A percentile compares a stretch with the other conserved stretches of the same genome.
These are phyloP conservation scores for Terana coerulea DNA, from an alignment of 768 basidiomycete genomes.

Conservation along the genomic window DNA sequence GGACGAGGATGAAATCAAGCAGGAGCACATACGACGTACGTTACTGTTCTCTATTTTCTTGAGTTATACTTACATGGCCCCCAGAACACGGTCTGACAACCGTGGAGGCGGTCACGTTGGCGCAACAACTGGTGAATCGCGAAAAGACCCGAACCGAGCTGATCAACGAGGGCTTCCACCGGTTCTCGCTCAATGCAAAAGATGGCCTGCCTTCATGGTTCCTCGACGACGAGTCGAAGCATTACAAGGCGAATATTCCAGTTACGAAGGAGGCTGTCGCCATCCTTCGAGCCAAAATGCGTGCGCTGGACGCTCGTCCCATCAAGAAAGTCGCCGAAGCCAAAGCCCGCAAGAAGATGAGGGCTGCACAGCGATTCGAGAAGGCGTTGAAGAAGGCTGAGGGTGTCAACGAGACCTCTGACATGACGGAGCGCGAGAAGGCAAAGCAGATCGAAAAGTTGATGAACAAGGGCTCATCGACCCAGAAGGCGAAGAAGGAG, in stretches of 20 bases:
- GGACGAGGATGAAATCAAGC: constrained; percentile 66
- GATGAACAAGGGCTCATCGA: constrained; percentile 76
- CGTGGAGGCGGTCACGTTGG: constrained; percentile 87
- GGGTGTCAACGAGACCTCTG: constrained; percentile 80
- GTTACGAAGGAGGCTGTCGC: constrained; percentile 93
- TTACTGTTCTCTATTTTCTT: neutral
- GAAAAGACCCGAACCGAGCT: constrained; percentile 84
- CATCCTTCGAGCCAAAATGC: constrained; percentile 82
- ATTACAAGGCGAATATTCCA: constrained; percentile 94
- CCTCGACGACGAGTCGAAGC: constrained; percentile 90
- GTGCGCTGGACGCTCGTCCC: constrained; percentile 91
- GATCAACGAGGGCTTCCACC: constrained; percentile 94
- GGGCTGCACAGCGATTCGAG: constrained; percentile 78
- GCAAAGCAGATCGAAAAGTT: constrained; percentile 90
- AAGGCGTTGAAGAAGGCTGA: constrained; percentile 97
- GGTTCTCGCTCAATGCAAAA: constrained; percentile 87
- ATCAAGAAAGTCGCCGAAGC: constrained; percentile 99
- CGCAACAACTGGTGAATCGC: constrained; percentile 88
- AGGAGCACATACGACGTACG: constrained; percentile 62
- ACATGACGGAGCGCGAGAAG: constrained; percentile 94
- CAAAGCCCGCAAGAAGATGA: constrained; percentile 94
- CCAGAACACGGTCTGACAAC: constrained; percentile 81
- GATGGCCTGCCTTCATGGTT: constrained; percentile 96
- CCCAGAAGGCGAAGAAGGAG: constrained; percentile 59
- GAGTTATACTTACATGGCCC: neutral